phyloP scores from a whole-genome alignment of 495 filamentous ascomycete genomes.

The Neurospora sp. region DNA sequence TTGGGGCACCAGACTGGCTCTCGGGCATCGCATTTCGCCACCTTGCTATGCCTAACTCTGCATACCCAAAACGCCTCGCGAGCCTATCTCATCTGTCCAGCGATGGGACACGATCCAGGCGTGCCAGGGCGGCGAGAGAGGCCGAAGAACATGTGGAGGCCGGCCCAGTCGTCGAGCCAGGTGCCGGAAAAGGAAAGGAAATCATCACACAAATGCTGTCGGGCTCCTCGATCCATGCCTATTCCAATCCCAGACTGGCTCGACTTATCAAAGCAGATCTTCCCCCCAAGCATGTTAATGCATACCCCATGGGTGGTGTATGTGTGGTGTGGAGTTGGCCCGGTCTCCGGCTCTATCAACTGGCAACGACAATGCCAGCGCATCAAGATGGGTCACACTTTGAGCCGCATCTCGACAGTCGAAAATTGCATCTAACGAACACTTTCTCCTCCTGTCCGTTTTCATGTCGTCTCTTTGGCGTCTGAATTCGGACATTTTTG shows the following conservation, averaged over 20 bases:
- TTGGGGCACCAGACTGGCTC: conserved; percentile 28
- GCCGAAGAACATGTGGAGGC: background rate
- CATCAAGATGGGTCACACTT: conserved; percentile 67
- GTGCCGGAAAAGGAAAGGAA: conserved; percentile 11
- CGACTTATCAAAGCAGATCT: conserved; percentile 37
- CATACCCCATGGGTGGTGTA: conserved; percentile 35
- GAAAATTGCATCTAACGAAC: conserved; percentile 41
- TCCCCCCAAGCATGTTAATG: conserved; percentile 28
- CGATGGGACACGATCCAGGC: background rate
- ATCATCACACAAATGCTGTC: conserved; percentile 20
- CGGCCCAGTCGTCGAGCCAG: background rate
- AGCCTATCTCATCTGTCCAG: background rate
- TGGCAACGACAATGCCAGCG: conserved; percentile 87
- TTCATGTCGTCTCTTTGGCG: conserved; percentile 30
- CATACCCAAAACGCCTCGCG: conserved; percentile 19
- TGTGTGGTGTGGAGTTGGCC: conserved; percentile 45
- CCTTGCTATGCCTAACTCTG: conserved; percentile 32
- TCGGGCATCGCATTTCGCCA: conserved; percentile 34
- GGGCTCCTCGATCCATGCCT: conserved; percentile 27
- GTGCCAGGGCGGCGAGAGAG: background rate
- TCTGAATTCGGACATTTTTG: conserved; percentile 35
- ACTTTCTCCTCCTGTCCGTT: conserved; percentile 32
- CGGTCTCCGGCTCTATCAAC: conserved; percentile 56
- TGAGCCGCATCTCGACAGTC: conserved; percentile 47
- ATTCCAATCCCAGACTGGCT: conserved; percentile 26